A percentile compares a stretch with the other conserved stretches of the same genome.
Conservation (phyloP, 148 eudicot genomes). For the Rhododendron griersonianum region DNA sequence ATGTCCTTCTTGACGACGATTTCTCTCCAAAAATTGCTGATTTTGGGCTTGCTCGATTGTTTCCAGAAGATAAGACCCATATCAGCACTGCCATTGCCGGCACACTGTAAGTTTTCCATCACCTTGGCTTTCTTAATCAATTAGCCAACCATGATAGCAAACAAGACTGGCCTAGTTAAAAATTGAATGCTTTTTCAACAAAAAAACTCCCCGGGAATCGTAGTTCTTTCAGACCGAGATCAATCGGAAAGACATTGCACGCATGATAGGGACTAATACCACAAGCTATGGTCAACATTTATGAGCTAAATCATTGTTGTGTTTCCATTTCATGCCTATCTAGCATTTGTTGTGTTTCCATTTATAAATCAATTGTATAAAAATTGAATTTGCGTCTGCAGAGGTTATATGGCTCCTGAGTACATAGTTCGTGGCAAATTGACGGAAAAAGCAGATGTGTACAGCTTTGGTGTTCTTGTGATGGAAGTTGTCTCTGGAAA, state of each 20-base stretch:
- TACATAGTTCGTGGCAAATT: conserved; percentile 41
- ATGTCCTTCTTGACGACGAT: conserved; percentile 43
- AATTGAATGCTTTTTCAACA: not conserved
- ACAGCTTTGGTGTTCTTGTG: conserved; percentile 50
- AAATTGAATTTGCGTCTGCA: not conserved
- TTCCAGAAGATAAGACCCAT: conserved; percentile 48
- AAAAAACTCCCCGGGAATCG: not conserved
- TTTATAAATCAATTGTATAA: not conserved
- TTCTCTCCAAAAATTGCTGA: conserved; percentile 55
- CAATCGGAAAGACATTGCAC: not conserved
- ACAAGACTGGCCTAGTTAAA: not conserved
- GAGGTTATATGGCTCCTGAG: conserved; percentile 78
- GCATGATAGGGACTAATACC: not conserved
- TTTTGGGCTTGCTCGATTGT: conserved; percentile 53
- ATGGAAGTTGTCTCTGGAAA: conserved; percentile 44
- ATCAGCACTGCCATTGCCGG: conserved; percentile 63
- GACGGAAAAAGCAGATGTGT: conserved; percentile 56
- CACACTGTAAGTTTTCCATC: conserved; percentile 38
- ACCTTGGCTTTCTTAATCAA: not conserved
- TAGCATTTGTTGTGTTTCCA: not conserved
- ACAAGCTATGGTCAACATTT: too few relatives aligned
- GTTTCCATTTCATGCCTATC: not conserved
- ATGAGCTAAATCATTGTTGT: not conserved
- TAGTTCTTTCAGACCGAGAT: not conserved
- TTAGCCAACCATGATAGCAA: not conserved